Percentiles rank a stretch among this genome's conserved stretches.
These are phyloP conservation scores for Suillus brevipes DNA, from an alignment of 768 basidiomycete genomes.

Conservation along the genomic window DNA sequence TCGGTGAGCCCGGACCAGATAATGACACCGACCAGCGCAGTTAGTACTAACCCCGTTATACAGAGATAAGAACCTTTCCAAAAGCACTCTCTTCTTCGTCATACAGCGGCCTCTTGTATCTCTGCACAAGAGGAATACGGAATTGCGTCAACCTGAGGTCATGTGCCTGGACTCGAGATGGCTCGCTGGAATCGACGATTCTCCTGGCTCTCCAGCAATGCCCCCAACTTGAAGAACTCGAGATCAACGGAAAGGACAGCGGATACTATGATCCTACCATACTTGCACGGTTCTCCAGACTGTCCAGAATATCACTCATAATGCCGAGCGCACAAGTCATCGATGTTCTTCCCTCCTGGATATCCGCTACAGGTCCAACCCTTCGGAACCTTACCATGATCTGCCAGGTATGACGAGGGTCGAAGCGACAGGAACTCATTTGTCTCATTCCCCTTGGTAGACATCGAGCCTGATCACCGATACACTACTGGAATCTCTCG, in stretches of 20 bases:
- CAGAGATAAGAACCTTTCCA: conserved; percentile 77
- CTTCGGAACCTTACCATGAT: conserved; percentile 63
- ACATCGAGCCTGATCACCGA: conserved; percentile 62
- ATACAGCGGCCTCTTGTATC: conserved; percentile 36
- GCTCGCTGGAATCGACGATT: conserved; percentile 62
- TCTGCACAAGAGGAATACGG: conserved; percentile 50
- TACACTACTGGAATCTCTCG: conserved; percentile 46
- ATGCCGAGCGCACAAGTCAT: conserved; percentile 68
- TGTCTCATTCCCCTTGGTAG: conserved; percentile 34
- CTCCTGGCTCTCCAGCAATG: conserved; percentile 51
- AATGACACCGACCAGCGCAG: conserved; percentile 4
- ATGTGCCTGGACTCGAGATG: conserved; percentile 82
- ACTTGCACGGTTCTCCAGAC: conserved; percentile 49
- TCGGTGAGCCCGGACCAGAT: conserved; percentile 48
- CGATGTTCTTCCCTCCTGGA: conserved; percentile 51
- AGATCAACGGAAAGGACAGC: conserved; percentile 68
- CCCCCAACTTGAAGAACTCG: conserved; percentile 51
- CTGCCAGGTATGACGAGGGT: conserved; percentile 54
- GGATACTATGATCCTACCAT: conserved; percentile 52
- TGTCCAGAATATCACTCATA: conserved; percentile 64
- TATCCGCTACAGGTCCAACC: conserved; percentile 40
- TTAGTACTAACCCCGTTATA: not conserved
- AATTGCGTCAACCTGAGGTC: conserved; percentile 63
- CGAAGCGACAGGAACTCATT: not conserved
- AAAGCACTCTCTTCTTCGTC: conserved; percentile 41